Conservation (phyloP, 257 asterid species). For the Apocynum venetum region DNA sequence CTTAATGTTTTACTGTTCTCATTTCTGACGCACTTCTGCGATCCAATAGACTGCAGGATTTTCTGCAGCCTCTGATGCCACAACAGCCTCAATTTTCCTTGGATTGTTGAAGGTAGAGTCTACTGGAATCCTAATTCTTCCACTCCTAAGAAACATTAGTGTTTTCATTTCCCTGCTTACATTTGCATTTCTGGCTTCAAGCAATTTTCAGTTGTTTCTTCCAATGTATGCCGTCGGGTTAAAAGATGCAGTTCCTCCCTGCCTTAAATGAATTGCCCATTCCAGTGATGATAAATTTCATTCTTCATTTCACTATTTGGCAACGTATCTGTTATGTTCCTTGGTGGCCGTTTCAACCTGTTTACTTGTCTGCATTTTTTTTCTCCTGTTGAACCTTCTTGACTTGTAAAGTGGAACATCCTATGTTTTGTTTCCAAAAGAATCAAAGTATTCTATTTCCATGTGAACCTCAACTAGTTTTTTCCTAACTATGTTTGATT, state of each 20-base stretch:
- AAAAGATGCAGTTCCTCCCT: not conserved
- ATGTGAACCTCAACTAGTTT: not conserved
- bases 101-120: conserved; percentile 75
- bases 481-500: not conserved
- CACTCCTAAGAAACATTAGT: not conserved
- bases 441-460: not conserved
- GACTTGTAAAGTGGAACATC: not conserved
- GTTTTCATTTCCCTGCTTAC: not conserved
- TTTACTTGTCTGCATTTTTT: not conserved
- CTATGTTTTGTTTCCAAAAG: not conserved
- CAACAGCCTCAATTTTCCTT: conserved; percentile 78
- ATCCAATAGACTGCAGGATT: conserved; percentile 80
- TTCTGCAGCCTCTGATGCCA: conserved; percentile 97
- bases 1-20: not conserved
- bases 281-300: not conserved
- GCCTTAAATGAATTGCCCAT: not conserved
- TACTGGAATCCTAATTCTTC: conserved; percentile 7
- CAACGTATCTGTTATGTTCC: not conserved
- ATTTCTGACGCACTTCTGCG: conserved; percentile 15
- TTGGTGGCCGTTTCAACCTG: not conserved
- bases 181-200: not conserved
- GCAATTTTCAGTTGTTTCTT: not conserved
- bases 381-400: not conserved
- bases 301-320: not conserved
- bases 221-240: not conserved